A percentile compares a stretch with the other conserved stretches of the same genome.
Evolutionary conservation across 331 rosid genomes (phyloP).

Genomic region (Spiraea crenata): DNA sequence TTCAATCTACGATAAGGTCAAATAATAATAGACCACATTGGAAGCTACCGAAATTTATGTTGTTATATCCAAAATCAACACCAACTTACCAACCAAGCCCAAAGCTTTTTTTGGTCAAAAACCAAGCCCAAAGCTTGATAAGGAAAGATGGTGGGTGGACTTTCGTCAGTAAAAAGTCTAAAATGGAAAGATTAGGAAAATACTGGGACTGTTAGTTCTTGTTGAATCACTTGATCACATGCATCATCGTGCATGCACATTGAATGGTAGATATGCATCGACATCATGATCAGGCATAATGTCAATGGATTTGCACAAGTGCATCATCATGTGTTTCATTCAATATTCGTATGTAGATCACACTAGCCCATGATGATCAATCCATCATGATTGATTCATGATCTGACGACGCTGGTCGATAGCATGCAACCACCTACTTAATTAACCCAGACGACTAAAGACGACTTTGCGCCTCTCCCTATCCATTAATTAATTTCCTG

Average conservation of each 20-base stretch:
- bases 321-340: background rate
- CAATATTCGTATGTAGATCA: too few relatives aligned
- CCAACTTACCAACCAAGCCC: too few relatives aligned
- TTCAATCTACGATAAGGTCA: too few relatives aligned
- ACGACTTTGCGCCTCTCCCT: background rate
- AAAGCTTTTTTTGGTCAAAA: too few relatives aligned
- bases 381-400: background rate
- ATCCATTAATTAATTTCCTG: background rate
- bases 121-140: too few relatives aligned
- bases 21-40: too few relatives aligned
- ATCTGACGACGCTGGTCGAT: background rate
- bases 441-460: background rate
- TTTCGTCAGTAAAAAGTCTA: too few relatives aligned
- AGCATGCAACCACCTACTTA: background rate
- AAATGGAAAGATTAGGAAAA: background rate
- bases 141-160: too few relatives aligned
- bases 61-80: too few relatives aligned
- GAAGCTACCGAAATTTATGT: too few relatives aligned
- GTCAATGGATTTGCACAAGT: too few relatives aligned
- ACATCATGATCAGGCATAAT: background rate
- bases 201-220: background rate
- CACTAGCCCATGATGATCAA: too few relatives aligned
- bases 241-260: background rate
- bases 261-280: background rate
- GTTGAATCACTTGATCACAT: background rate